Base-by-base conservation (phyloP, 805 yeast species). In the Priceomyces fermenticarens region DNA sequence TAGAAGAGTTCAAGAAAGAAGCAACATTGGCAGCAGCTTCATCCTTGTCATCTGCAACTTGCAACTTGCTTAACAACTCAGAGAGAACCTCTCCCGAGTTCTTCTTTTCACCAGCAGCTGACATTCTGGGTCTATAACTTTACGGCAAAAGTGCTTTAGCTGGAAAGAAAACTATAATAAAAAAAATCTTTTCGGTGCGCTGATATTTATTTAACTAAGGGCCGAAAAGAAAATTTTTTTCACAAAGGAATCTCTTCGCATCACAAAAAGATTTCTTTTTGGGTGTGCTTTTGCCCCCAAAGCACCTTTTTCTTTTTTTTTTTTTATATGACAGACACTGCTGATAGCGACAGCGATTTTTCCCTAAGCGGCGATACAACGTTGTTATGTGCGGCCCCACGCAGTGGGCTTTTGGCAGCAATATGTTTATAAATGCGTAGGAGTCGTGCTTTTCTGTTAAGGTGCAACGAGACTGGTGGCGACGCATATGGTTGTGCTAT, bases 1-100 rank as follows among this genome's bases (percentile, higher is more conserved):
- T 89, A 64, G 91, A 87, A 56, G 97, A 95, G 75, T 91, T 91
- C 72, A 93, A 80, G 79, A 93, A 90, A 49, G 93, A 79, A 53
- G 98, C 81, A 60, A 93, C 87, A 66, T 87, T 88, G 60, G 85
- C 68, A 63, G 97, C 93, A 66, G 95, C 90, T 64, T 79, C 82
- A 48, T 80, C 82, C 69, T 90, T 82, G 65, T 81, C 83, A 60
- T 88, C 97, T 60, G 98, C 96, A 67, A 93, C 88, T 65, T 91
- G 72, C 64, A 93, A 81, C 78, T 88, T 88, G 73, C 84, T 78
- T 77, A 93, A 88, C 67, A 93, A 85, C 77, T 93, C 96, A 67
- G 84, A 77, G 70, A 91, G 85, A 72, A 90, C 96, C 74, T 89
- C 80, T 61, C 77, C 70, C 44, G 82, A 76, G 72, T 78, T 78